Evolutionary conservation across 306 rosid genomes (phyloP).

Genomic region (Begonia masoniana): DNA sequence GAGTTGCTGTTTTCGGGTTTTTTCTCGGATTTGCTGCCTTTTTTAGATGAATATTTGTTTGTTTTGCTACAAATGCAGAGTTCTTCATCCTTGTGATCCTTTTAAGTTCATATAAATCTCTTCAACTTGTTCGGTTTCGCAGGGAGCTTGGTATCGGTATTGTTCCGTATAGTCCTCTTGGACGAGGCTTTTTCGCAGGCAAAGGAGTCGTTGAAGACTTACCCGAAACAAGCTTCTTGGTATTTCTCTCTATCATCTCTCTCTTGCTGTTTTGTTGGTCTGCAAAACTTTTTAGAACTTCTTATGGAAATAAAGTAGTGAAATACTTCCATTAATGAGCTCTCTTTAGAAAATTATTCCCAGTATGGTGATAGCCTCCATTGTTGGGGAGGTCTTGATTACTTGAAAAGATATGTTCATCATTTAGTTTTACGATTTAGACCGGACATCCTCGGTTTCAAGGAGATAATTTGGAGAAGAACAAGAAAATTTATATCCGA

Average conservation of each 20-base stretch:
- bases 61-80: no score
- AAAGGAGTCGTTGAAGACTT: slow-evolving; percentile 12
- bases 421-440: slow-evolving; percentile 13
- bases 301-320: no score
- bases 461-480: slow-evolving; percentile 43
- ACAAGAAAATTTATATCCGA: slow-evolving; percentile 27
- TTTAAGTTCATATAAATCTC: background rate
- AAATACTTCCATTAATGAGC: no score
- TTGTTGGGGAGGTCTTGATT: slow-evolving; percentile 3
- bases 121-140: background rate
- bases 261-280: background rate
- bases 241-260: background rate
- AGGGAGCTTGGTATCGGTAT: slow-evolving; percentile 21
- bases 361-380: background rate
- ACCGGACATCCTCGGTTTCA: slow-evolving; percentile 32
- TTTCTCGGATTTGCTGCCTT: no score
- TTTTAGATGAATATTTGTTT: no score
- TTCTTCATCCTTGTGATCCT: background rate
- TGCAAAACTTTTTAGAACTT: background rate
- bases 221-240: slow-evolving; percentile 10
- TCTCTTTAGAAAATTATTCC: background rate
- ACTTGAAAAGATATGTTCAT: slow-evolving; percentile 4
- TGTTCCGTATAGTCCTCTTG: slow-evolving; percentile 18
- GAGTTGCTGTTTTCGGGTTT: no score
- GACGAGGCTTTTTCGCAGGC: slow-evolving; percentile 20